Percentiles rank a stretch among this genome's conserved stretches.
Conservation (phyloP, 805 yeast species). For the Wickerhamiella domercqiae region DNA sequence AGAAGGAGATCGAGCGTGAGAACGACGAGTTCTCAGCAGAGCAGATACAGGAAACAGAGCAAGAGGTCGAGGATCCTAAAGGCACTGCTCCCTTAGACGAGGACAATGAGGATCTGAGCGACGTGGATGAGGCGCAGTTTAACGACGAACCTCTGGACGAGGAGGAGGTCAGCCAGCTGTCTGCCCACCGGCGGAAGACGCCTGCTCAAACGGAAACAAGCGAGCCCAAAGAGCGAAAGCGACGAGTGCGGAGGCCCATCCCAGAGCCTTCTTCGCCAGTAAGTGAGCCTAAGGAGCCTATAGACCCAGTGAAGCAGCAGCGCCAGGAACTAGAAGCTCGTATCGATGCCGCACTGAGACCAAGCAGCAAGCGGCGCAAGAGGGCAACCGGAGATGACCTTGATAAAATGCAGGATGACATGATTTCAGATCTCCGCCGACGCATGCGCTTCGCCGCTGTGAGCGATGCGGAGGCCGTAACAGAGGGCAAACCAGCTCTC, state of each 20-base stretch:
- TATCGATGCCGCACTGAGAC: conserved; percentile 63
- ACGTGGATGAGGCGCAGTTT: conserved; percentile 21
- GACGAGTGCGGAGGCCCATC: neutral
- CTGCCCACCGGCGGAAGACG: conserved; percentile 22
- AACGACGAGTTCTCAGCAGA: neutral
- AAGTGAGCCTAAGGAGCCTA: conserved; percentile 16
- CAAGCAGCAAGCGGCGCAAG: conserved; percentile 33
- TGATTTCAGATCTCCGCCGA: conserved; percentile 63
- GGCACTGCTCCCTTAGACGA: conserved; percentile 1
- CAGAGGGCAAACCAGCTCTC: conserved; percentile 53
- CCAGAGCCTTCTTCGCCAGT: conserved; percentile 11
- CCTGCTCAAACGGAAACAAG: conserved; percentile 5
- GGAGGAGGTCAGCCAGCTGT: conserved; percentile 26
- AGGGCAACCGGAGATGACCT: conserved; percentile 80
- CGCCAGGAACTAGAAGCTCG: conserved; percentile 69
- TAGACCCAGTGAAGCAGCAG: conserved; percentile 30
- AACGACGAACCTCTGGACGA: conserved; percentile 22
- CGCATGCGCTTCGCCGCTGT: conserved; percentile 68
- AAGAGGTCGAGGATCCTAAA: too few relatives aligned
- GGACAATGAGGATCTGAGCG: conserved; percentile 4
- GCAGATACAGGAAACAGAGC: conserved; percentile 1
- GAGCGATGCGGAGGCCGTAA: conserved; percentile 35
- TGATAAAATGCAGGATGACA: conserved; percentile 89
- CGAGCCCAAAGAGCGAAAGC: conserved; percentile 1
- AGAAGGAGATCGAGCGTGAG: neutral